Evolutionary conservation across 2,329 filamentous ascomycete genomes (phyloP), one percentile per base, ranked within the genome.

Genomic region (Xylariales sp.): DNA sequence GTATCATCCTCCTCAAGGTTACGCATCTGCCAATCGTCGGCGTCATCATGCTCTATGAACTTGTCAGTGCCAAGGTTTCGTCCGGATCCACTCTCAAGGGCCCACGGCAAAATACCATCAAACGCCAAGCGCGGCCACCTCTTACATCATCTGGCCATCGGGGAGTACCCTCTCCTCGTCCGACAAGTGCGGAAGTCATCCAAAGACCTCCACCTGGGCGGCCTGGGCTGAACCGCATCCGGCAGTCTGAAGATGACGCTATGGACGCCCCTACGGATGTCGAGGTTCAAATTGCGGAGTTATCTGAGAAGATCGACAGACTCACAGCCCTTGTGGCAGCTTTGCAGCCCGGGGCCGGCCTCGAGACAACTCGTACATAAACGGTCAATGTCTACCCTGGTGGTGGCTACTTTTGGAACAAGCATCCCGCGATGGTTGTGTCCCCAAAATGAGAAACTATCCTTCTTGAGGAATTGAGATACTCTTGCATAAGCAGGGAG

Each of bases 41-140:
- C n/a, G 63, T 71, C 31, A 89, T 90, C 47, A 73, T 76, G 57
- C 53, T 71, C n/a, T 88, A 84, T 56, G 84, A 88, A 60, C 65
- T 66, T 50, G 45, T 76, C 31, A 59, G 61, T 16, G 58, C 59
- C 40, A 65, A 62, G 35, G 50, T 63, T 6, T 49, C 49, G 18
- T 44, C 54, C 11, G 50, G 57, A 11, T 65, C 64, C 40, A 67
- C 62, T 19, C 74, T 70, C 59, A 69, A 66, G 50, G 76, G 69
- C 4, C 69, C 68, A 0, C 61, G 57, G 6, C 48, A 40, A 15
- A 54, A 37, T 11, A 44, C 50, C 2, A 44, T 47, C 13, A 54
- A 54, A 20, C 50, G 49, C 13, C 43, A 46, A 3, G 28, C 45
- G 14, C 44, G 43, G 15, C 51, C 52, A n/a, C 51, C 49, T 3